Conservation (phyloP, 1,284 basidiomycete genomes). For the Ustilago vetiveriae region DNA sequence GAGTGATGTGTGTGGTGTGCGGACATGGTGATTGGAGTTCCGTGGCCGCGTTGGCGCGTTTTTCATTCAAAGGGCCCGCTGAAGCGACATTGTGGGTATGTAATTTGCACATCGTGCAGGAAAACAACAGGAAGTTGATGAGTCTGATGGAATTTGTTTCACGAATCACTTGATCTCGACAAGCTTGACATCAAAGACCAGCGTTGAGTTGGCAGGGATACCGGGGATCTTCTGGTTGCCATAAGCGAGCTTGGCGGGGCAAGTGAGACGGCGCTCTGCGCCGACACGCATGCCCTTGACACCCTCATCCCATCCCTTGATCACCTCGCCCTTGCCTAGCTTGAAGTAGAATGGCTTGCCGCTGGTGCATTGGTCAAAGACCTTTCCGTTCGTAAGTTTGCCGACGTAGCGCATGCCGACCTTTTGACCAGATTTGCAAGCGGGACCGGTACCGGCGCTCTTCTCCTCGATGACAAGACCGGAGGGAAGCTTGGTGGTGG, state of each 20-base stretch:
- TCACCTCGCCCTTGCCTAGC: conserved; percentile 88
- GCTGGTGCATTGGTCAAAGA: conserved; percentile 88
- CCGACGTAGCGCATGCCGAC: conserved; percentile 90
- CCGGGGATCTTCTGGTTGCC: conserved; percentile 70
- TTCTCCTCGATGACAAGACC: conserved; percentile 83
- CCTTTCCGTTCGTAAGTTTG: conserved; percentile 83
- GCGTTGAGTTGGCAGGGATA: conserved; percentile 71
- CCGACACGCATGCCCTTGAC: conserved; percentile 90
- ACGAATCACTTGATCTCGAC: conserved; percentile 69
- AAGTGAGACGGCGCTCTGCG: conserved; percentile 83
- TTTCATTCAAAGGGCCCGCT: too few relatives aligned
- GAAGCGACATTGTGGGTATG: too few relatives aligned
- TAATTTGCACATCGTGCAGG: too few relatives aligned
- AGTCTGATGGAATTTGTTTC: too few relatives aligned
- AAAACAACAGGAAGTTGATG: too few relatives aligned
- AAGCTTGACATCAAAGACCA: conserved; percentile 72
- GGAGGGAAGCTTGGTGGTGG: conserved; percentile 72
- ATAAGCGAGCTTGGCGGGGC: conserved; percentile 74
- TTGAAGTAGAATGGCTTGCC: conserved; percentile 89
- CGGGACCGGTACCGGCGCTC: conserved; percentile 81
- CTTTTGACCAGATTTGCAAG: conserved; percentile 84
- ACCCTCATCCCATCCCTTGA: conserved; percentile 89
- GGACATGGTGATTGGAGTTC: too few relatives aligned
- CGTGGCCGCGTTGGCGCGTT: too few relatives aligned
- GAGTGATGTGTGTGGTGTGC: too few relatives aligned